Conservation (phyloP, 768 basidiomycete species). For the Suillus luteus region DNA sequence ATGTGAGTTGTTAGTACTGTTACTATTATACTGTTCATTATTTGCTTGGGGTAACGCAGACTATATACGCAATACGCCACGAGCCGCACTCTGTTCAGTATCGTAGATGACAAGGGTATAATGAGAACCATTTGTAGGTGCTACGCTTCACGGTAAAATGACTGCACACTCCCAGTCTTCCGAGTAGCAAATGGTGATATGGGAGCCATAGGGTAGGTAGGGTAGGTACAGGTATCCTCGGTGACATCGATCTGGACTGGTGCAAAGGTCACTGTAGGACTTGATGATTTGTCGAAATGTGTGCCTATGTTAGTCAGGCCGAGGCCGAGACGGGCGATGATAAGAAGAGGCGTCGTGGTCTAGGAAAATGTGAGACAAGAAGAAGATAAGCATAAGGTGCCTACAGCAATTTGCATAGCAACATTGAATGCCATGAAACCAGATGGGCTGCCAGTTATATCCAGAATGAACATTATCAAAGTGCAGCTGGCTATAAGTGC, state of each 20-base stretch:
- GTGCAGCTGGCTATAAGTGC: constrained; percentile 20
- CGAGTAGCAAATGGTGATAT: background rate
- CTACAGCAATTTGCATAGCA: constrained; percentile 19
- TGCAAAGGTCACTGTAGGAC: background rate
- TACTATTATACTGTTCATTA: background rate
- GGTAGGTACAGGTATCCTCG: background rate
- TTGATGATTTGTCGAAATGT: background rate
- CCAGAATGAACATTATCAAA: constrained; percentile 16
- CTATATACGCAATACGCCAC: background rate
- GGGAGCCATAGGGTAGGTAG: background rate
- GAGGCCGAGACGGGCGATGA: constrained; percentile 21
- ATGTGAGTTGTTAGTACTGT: too few relatives aligned
- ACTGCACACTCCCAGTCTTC: background rate
- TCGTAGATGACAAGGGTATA: background rate
- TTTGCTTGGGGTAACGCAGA: background rate
- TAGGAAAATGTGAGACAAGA: constrained; percentile 9
- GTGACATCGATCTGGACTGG: constrained; percentile 8
- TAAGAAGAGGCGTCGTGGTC: constrained; percentile 21
- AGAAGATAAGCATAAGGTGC: constrained; percentile 6
- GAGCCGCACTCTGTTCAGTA: background rate
- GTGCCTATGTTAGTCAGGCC: constrained; percentile 14
- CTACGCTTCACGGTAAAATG: background rate
- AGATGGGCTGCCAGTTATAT: constrained; percentile 12
- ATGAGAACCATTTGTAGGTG: background rate
- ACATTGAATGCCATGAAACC: constrained; percentile 13